Conservation (phyloP, 2,329 filamentous ascomycete genomes). For the Colletotrichum sojae region DNA sequence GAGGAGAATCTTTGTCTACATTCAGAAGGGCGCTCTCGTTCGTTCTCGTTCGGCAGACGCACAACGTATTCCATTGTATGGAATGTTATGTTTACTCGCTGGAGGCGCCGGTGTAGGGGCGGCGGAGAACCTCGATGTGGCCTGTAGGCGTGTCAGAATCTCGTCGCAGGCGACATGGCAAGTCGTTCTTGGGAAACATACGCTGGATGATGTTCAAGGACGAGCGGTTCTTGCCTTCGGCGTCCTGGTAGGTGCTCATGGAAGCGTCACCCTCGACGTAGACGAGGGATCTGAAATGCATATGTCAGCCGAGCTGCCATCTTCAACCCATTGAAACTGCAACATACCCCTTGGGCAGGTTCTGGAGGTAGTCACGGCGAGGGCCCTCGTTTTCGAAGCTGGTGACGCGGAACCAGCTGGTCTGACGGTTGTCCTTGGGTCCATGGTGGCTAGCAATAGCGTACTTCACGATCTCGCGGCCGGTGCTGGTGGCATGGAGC, state of each 20-base stretch:
- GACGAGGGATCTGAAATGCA: conserved; percentile 75
- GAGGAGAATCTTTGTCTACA: conserved; percentile 22
- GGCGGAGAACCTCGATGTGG: conserved; percentile 62
- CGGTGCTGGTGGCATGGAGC: conserved; percentile 76
- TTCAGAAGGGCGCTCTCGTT: conserved; percentile 11
- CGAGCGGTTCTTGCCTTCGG: conserved; percentile 77
- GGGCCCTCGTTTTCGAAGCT: conserved; percentile 79
- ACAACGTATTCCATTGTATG: conserved; percentile 8
- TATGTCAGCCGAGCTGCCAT: conserved; percentile 7
- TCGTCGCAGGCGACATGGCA: background rate
- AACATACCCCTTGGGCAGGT: conserved; percentile 86
- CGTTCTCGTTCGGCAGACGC: conserved; percentile 12
- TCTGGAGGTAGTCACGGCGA: conserved; percentile 79
- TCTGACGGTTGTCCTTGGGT: conserved; percentile 77
- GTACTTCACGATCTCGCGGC: conserved; percentile 83
- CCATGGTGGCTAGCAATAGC: conserved; percentile 79
- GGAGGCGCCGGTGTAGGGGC: conserved; percentile 49
- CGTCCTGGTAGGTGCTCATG: conserved; percentile 76
- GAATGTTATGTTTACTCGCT: conserved; percentile 37
- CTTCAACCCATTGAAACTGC: conserved; percentile 43
- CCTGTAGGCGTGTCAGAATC: conserved; percentile 50
- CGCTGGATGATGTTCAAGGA: conserved; percentile 83
- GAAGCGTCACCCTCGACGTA: conserved; percentile 87
- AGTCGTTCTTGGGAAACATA: conserved; percentile 63
- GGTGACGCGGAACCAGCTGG: conserved; percentile 88